These are phyloP conservation scores for Lasiodiplodia sp. DNA, from an alignment of 2,329 filamentous ascomycete species.

Conservation along the genomic window DNA sequence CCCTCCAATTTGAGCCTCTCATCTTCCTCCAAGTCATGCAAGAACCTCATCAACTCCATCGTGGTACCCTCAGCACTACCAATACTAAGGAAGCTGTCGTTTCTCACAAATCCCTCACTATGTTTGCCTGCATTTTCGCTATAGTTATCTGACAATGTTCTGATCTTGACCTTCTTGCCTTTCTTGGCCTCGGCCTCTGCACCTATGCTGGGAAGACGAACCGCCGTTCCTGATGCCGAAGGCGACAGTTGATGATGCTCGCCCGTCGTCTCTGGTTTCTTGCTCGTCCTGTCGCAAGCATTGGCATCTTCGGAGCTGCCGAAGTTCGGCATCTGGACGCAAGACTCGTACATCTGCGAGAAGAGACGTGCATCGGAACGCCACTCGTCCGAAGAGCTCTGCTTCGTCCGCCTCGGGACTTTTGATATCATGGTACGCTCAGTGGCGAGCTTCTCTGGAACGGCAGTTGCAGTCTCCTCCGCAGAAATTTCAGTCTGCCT, in stretches of 20 bases:
- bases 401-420: background rate
- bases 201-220: slow-evolving; percentile 7
- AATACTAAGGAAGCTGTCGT: slow-evolving; percentile 45
- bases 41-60: slow-evolving; percentile 48
- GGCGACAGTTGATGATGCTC: background rate
- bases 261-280: no score
- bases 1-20: slow-evolving; percentile 41
- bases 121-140: slow-evolving; percentile 30
- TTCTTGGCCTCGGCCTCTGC: background rate
- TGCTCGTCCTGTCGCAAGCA: background rate
- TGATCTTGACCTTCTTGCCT: background rate
- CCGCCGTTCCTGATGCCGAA: background rate
- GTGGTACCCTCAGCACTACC: slow-evolving; percentile 39
- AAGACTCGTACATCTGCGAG: slow-evolving; percentile 47
- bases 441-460: background rate
- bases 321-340: slow-evolving; percentile 34
- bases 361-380: slow-evolving; percentile 39
- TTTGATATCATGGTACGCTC: background rate
- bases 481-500: background rate
- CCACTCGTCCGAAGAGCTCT: slow-evolving; percentile 26
- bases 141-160: background rate
- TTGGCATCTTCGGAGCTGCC: slow-evolving; percentile 18
- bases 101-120: slow-evolving; percentile 35
- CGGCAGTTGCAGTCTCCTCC: background rate
- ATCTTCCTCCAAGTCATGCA: slow-evolving; percentile 45